phyloP scores from a whole-genome alignment of 2,329 filamentous ascomycete genomes.

The Claviceps lovelessii region DNA sequence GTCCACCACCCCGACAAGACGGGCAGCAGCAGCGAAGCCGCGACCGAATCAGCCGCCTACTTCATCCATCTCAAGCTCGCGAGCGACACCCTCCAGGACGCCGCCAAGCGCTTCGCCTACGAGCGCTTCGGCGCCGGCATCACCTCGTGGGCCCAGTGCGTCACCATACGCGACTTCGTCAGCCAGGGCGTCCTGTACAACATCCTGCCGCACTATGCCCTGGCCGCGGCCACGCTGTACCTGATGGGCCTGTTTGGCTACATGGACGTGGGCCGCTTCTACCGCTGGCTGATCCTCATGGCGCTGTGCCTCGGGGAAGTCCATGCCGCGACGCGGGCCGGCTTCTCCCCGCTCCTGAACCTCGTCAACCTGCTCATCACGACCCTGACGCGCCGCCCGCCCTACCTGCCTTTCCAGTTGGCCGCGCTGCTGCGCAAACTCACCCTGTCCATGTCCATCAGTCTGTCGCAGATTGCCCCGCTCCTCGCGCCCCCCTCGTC shows the following conservation, averaged over 20 bases:
- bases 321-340: constrained; percentile 39
- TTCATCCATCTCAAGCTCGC: constrained; percentile 77
- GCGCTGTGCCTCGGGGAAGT: constrained; percentile 42
- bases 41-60: constrained; percentile 24
- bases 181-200: constrained; percentile 45
- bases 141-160: constrained; percentile 48
- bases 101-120: constrained; percentile 70
- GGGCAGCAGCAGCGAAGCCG: constrained; percentile 22
- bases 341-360: constrained; percentile 31
- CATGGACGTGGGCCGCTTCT: constrained; percentile 51
- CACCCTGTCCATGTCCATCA: constrained; percentile 67
- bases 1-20: constrained; percentile 77
- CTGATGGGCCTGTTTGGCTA: constrained; percentile 51
- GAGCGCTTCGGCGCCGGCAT: constrained; percentile 73
- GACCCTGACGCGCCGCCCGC: constrained; percentile 30
- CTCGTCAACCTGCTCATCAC: constrained; percentile 31
- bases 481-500: constrained; percentile 36
- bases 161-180: constrained; percentile 60
- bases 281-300: constrained; percentile 46
- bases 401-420: constrained; percentile 75
- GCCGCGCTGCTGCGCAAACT: constrained; percentile 62
- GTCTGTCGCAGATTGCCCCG: constrained; percentile 66
- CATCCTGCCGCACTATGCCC: constrained; percentile 46
- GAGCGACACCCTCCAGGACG: constrained; percentile 67
- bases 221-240: constrained; percentile 43